Conservation (phyloP, 139 green algal species). For the Volvox africanus region DNA sequence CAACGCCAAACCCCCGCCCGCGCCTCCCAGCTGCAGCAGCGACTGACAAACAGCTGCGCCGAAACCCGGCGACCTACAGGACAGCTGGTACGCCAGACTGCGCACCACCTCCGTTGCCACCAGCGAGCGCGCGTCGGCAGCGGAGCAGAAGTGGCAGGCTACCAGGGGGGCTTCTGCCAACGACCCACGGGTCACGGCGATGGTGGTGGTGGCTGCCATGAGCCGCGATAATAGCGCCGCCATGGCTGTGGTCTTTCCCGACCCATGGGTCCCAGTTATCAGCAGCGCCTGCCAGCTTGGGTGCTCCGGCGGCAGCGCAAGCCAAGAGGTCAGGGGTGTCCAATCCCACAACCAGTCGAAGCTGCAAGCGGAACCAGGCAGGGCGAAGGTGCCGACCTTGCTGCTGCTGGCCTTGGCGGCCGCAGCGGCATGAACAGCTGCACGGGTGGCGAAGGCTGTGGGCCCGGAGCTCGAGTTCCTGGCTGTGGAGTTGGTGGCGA, state of each 20-base stretch:
- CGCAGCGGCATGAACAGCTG: no score
- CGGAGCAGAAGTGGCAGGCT: constrained; percentile 30
- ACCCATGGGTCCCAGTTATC: not conserved
- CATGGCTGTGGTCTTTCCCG: constrained; percentile 32
- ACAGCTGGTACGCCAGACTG: constrained; percentile 35
- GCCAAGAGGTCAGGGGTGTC: constrained; percentile 7
- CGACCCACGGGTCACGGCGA: not conserved
- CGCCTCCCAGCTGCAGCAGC: constrained; percentile 23
- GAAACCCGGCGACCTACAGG: not conserved
- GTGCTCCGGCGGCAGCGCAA: not conserved
- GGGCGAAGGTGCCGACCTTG: not conserved
- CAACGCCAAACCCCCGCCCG: not conserved
- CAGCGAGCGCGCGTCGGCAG: constrained; percentile 7
- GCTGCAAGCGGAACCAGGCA: not conserved
- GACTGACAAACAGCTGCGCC: not conserved
- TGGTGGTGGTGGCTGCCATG: not conserved
- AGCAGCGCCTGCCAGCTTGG: not conserved
- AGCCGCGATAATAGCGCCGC: not conserved
- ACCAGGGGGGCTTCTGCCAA: not conserved
- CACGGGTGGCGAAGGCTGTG: no score
- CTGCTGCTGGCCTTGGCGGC: not conserved
- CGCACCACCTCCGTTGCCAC: constrained; percentile 24
- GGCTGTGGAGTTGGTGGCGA: not conserved
- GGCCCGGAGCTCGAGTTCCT: not conserved
- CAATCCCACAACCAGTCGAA: constrained; percentile 42